These are phyloP conservation scores for Pulveroboletus sp. DNA, from an alignment of 768 basidiomycete species.

Conservation along the genomic window DNA sequence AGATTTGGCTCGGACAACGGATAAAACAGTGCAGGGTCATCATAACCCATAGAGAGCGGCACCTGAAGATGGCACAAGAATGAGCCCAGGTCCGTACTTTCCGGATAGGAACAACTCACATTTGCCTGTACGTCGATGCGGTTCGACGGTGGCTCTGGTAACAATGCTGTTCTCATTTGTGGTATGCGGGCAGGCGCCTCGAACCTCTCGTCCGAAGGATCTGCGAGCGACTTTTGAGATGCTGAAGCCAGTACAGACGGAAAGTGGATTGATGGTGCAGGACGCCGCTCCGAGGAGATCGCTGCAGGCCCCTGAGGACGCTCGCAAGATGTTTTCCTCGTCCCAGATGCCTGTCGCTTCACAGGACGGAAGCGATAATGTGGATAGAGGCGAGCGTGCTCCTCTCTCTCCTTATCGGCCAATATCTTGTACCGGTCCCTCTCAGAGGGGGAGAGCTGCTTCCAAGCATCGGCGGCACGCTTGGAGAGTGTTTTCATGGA, in stretches of 20 bases:
- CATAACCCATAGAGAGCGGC: neutral
- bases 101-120: conserved; percentile 4
- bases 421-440: conserved; percentile 45
- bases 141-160: neutral
- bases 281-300: conserved; percentile 3
- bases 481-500: conserved; percentile 63
- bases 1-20: neutral
- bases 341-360: conserved; percentile 32
- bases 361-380: conserved; percentile 60
- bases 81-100: neutral
- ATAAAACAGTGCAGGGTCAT: neutral
- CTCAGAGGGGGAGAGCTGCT: conserved; percentile 44
- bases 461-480: conserved; percentile 75
- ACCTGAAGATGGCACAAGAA: neutral
- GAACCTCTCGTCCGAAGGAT: neutral
- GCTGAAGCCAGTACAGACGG: conserved; percentile 18
- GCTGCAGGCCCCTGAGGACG: conserved; percentile 1
- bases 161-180: neutral
- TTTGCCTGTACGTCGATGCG: neutral
- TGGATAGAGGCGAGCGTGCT: conserved; percentile 55
- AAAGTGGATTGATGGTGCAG: neutral
- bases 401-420: conserved; percentile 52
- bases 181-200: neutral
- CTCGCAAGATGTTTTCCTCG: conserved; percentile 16
- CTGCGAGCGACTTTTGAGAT: conserved; percentile 1